Conservation (phyloP, 352 stramenopile species). For the Phytophthora litchii region DNA sequence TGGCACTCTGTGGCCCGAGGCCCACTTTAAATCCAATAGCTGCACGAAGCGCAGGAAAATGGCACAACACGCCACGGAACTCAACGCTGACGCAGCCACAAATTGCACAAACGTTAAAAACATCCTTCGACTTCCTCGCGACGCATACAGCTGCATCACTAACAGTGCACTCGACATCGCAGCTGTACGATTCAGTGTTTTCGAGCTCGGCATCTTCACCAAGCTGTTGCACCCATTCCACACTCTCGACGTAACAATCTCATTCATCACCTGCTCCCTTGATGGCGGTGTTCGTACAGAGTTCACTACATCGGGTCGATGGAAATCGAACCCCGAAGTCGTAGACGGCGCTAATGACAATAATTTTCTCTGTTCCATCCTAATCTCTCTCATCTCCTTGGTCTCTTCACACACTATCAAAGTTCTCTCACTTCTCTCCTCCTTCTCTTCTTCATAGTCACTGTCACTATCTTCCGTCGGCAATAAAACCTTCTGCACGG, state of each 20-base stretch:
- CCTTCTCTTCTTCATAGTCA: constrained; percentile 9
- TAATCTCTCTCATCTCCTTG: constrained; percentile 6
- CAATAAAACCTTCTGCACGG: constrained; percentile 64
- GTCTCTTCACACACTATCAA: constrained; percentile 7
- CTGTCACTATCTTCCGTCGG: constrained; percentile 31
- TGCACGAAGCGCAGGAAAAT: constrained; percentile 61
- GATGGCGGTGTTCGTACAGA: constrained; percentile 36
- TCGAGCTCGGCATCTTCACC: constrained; percentile 61
- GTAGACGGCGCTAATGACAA: constrained; percentile 31
- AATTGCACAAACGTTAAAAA: constrained; percentile 70
- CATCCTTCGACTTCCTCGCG: constrained; percentile 58
- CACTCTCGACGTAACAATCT: constrained; percentile 70
- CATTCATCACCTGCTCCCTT: constrained; percentile 56
- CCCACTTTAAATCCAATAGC: constrained; percentile 43
- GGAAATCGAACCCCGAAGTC: constrained; percentile 74
- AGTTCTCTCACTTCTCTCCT: background rate
- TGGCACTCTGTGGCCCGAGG: constrained; percentile 31
- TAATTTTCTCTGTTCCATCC: constrained; percentile 18
- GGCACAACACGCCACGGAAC: constrained; percentile 65
- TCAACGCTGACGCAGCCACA: constrained; percentile 58
- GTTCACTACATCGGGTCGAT: constrained; percentile 39
- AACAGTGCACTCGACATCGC: constrained; percentile 74
- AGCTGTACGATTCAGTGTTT: constrained; percentile 68
- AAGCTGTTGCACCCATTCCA: constrained; percentile 64
- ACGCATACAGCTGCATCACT: constrained; percentile 79